Percentiles rank a stretch among this genome's conserved stretches.
Conservation (phyloP, 495 filamentous ascomycete species). For the Penicillium fimorum region DNA sequence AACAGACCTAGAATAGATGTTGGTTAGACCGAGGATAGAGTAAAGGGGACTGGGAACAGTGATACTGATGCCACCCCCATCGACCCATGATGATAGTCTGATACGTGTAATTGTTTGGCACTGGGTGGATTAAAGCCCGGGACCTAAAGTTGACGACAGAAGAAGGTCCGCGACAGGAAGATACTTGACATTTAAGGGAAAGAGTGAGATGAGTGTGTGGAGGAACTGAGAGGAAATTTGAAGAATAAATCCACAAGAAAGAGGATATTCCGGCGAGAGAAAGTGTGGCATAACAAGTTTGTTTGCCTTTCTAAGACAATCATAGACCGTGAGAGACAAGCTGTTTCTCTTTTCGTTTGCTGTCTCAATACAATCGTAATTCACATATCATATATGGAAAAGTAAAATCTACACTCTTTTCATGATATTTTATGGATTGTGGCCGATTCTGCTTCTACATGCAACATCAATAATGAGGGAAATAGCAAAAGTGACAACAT, state of each 20-base stretch:
- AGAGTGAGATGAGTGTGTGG: neutral
- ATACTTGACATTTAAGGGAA: neutral
- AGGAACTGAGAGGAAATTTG: neutral
- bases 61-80: slow-evolving; percentile 12
- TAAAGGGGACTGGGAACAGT: neutral
- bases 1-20: slow-evolving; percentile 1
- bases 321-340: too few species aligned
- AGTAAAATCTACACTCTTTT: too few species aligned
- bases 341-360: too few species aligned
- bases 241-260: neutral
- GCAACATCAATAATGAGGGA: too few species aligned
- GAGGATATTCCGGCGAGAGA: too few species aligned
- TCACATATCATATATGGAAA: too few species aligned
- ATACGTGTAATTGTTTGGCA: neutral
- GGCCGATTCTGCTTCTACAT: too few species aligned
- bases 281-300: neutral
- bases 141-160: neutral
- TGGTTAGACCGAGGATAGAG: neutral
- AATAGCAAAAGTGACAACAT: too few species aligned
- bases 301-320: neutral
- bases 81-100: slow-evolving; percentile 9
- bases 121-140: neutral
- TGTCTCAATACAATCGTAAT: too few species aligned
- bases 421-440: too few species aligned
- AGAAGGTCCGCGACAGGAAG: neutral